Evolutionary conservation across 139 green algal species (phyloP).

Genomic region (Tetratostichococcus sp.): DNA sequence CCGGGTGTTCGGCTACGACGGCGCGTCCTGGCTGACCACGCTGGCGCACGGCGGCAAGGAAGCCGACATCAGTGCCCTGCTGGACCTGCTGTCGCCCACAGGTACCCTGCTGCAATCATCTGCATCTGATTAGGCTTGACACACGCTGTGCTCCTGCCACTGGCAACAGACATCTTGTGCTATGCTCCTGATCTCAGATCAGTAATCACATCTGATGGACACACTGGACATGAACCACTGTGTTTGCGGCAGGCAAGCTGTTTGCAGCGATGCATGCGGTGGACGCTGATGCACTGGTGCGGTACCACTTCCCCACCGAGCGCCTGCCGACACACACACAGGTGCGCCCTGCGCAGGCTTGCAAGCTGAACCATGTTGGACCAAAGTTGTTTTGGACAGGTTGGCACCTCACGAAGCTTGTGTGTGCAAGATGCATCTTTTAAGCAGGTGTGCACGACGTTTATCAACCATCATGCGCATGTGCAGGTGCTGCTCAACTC

Average conservation of each 20-base stretch:
- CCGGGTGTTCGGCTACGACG: slow-evolving; percentile 75
- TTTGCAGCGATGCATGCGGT: slow-evolving; percentile 64
- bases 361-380: too few relatives aligned
- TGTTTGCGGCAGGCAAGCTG: slow-evolving; percentile 60
- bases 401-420: too few relatives aligned
- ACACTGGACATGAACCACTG: too few relatives aligned
- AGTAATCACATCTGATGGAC: too few relatives aligned
- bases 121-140: too few relatives aligned
- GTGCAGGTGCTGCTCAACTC: not conserved
- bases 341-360: slow-evolving; percentile 4
- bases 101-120: slow-evolving; percentile 22
- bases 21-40: slow-evolving; percentile 62
- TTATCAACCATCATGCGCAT: too few relatives aligned
- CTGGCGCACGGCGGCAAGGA: slow-evolving; percentile 48
- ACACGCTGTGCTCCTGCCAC: too few relatives aligned
- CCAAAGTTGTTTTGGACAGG: too few relatives aligned
- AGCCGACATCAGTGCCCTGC: slow-evolving; percentile 52
- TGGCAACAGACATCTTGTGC: too few relatives aligned
- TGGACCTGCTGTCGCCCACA: slow-evolving; percentile 54
- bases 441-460: too few relatives aligned
- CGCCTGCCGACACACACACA: slow-evolving; percentile 76
- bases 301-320: slow-evolving; percentile 72
- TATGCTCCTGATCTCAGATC: too few relatives aligned
- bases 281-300: slow-evolving; percentile 62
- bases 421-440: too few relatives aligned